Evolutionary conservation across 2,329 filamentous ascomycete genomes (phyloP), one percentile per base, ranked within the genome.

Genomic region (Pseudophaeomoniella oleicola): DNA sequence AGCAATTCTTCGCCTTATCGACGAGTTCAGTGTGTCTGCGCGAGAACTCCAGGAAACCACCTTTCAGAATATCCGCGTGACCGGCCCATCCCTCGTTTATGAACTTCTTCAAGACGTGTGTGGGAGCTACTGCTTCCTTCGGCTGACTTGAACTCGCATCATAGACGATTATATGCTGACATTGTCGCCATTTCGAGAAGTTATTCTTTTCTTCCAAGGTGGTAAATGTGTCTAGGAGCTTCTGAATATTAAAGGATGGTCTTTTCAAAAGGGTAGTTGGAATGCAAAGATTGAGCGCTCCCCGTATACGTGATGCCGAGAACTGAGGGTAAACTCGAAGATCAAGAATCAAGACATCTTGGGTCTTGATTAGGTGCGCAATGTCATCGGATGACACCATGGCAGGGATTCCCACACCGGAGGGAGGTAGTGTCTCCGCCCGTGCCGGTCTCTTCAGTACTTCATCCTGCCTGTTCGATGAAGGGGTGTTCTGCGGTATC

Each of bases 71-170:
- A 50, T 75, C 78, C 0, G 77, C 72, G 3, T 70, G 67, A 10
- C 87, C 88, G 1, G 64, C 59, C 67, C 82, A 96, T 1, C 83
- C 84, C 56, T 94, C 87, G 37, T 71, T 78, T 1, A 75, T 75
- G 49, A 98, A 98, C 52, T 98, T 98, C 56, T 87, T 93, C 16
- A 94, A 70, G 43, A 90, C 92, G 54, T 93, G 93, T 46, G 84
- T 65, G 16, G 86, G 81, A 4, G 81, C 75, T 2, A 72, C 63
- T 1, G 87, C 83, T 54, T 98, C 90, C 44, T 86, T 84, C 51
- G 79, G 69, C 39, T 87, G 77, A 1, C 72, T 64, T 0, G 87
- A 90, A 37, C 71, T 72, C 12, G 75, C 71, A 54, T 96, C 90
- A 50, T 96, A 96, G 1, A 93, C 84, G 27, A 96, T 68, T 14